phyloP scores from a whole-genome alignment of 495 filamentous ascomycete genomes.

The Penicillium ochrochloron region DNA sequence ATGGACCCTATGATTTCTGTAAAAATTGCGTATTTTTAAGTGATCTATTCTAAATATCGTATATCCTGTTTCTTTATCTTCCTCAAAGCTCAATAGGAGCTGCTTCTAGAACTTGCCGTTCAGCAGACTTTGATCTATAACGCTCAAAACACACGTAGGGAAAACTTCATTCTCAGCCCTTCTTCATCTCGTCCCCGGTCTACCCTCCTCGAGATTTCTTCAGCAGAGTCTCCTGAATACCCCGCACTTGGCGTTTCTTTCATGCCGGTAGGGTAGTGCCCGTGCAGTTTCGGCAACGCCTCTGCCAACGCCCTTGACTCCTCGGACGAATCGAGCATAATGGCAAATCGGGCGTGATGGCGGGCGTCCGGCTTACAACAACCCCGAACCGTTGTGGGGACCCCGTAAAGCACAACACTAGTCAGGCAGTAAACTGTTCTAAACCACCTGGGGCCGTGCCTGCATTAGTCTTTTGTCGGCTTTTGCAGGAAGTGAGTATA shows the following conservation, averaged over 20 bases:
- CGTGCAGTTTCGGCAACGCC: background rate
- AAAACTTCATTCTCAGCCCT: background rate
- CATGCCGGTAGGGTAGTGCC: background rate
- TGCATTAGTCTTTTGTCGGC: background rate
- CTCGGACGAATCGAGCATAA: background rate
- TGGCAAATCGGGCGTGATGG: background rate
- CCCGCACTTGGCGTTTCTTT: background rate
- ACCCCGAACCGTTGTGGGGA: background rate
- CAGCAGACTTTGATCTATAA: background rate
- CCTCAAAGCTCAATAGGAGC: background rate
- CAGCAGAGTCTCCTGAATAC: background rate
- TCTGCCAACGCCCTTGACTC: background rate
- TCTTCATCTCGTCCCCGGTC: background rate
- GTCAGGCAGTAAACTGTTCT: background rate
- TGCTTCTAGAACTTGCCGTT: background rate
- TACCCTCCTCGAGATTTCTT: background rate
- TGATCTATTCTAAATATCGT: no score
- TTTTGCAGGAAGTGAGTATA: background rate
- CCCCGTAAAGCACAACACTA: background rate
- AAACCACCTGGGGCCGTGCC: background rate
- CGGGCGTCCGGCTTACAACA: background rate
- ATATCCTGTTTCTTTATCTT: background rate
- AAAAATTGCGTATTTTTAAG: background rate
- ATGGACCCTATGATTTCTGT: background rate
- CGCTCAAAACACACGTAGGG: background rate